Evolutionary conservation across 2,329 filamentous ascomycete species (phyloP).

Genomic region (Diaporthe helianthi): DNA sequence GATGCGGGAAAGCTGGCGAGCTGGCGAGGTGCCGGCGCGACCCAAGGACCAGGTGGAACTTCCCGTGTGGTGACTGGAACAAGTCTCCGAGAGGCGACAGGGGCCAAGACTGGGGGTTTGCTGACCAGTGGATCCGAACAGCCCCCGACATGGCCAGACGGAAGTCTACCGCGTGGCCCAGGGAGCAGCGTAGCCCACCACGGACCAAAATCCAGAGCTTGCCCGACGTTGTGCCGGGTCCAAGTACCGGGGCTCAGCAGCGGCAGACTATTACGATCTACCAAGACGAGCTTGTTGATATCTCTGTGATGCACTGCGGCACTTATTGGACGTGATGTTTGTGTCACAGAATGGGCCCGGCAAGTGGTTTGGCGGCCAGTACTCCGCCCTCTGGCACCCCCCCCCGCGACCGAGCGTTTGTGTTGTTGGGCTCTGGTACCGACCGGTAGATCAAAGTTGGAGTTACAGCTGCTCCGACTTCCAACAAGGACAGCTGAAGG

Average conservation of each 20-base stretch:
- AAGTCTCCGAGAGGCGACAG: constrained; percentile 21
- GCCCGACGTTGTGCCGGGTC: constrained; percentile 21
- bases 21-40: constrained; percentile 14
- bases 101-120: constrained; percentile 15
- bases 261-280: constrained; percentile 28
- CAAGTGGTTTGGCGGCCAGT: constrained; percentile 11
- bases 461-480: constrained; percentile 1
- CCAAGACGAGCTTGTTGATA: constrained; percentile 20
- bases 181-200: constrained; percentile 12
- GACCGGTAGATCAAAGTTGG: constrained; percentile 17
- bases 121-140: constrained; percentile 23
- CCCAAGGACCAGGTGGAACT: constrained; percentile 17
- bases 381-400: constrained; percentile 9
- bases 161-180: constrained; percentile 20
- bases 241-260: constrained; percentile 27
- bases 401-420: constrained; percentile 8
- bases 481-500: not conserved
- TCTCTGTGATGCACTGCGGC: constrained; percentile 24
- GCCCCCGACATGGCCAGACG: constrained; percentile 17
- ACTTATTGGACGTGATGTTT: constrained; percentile 25
- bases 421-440: constrained; percentile 17
- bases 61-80: constrained; percentile 21
- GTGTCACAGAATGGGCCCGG: constrained; percentile 24
- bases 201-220: constrained; percentile 4
- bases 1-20: constrained; percentile 15